Base-by-base conservation (phyloP, 2,329 filamentous ascomycete genomes). In the Torrubiellomyces zombiae region DNA sequence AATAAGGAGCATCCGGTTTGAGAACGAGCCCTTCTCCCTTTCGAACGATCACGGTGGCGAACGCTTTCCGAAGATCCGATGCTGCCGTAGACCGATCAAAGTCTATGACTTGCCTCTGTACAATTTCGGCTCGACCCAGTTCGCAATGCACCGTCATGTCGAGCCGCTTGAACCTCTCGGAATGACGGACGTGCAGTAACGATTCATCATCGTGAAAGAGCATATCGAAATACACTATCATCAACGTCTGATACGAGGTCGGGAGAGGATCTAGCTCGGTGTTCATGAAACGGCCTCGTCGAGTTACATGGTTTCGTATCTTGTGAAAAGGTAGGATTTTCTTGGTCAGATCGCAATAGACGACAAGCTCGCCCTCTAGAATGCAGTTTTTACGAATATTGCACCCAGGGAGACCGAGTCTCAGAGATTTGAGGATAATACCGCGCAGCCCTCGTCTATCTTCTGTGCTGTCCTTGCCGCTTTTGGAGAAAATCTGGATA, bases 401-500 rank as follows among this genome's bases (percentile, higher is more conserved):
- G 42, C 76, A 76, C 6, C 60, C 55, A 0, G 57, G 32, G 2
- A 52, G 50, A 3, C 70, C 70, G 17, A 91, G 57, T 6, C 58
- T 58, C 5, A 92, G 53, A 4, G 75, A 74, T 4, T 69, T 53
- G 20, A 61, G 57, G 28, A 93, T 70, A 2, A 62, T 62, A 3
- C 62, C 42, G 33, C 78, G 71, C 13, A 91, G 47, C 2, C 55
- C 57, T 8, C 47, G 37, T 17, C 77, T 66, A 44, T 92, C 83
- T 25, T 53, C 43, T 0, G 82, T 93, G 21, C 82, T 86, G 36
- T 93, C 80, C 43, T 89, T 91, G 29, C 83, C 81, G 39, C 81
- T 89, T 44, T 93, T 94, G 7, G 82, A 91, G 43, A 89, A 93
- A 16, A 93, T 86, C 33, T 76, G 74, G 15, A 92, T 69, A 23